Conservation (phyloP, 768 basidiomycete genomes). For the Collybia sordida region DNA sequence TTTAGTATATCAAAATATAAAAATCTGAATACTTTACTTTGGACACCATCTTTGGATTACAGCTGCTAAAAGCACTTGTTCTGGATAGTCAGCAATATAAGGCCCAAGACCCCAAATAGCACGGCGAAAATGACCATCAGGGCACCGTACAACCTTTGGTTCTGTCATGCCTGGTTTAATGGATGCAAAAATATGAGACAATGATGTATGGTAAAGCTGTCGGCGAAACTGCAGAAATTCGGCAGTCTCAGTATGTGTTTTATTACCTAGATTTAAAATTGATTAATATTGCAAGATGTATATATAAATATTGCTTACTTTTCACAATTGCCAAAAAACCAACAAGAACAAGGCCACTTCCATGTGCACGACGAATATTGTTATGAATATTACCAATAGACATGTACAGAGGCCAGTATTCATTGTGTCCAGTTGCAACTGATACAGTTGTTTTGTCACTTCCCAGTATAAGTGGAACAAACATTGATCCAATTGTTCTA, state of each 20-base stretch:
- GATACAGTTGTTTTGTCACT: conserved; percentile 30
- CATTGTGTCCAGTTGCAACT: conserved; percentile 17
- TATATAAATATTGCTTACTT: conserved; percentile 10
- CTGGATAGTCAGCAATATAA: conserved; percentile 26
- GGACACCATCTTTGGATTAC: conserved; percentile 26
- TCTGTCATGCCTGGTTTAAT: conserved; percentile 20
- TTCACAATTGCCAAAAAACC: conserved; percentile 23
- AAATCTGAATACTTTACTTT: conserved; percentile 15
- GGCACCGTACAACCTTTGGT: conserved; percentile 20
- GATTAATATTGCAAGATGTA: not conserved
- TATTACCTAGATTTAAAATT: conserved; percentile 2
- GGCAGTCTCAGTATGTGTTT: not conserved
- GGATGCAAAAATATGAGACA: conserved; percentile 13
- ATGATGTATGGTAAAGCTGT: conserved; percentile 19
- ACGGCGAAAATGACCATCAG: conserved; percentile 21
- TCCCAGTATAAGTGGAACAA: conserved; percentile 20
- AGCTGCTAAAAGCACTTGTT: conserved; percentile 20
- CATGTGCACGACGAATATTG: conserved; percentile 11
- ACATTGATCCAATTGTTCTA: conserved; percentile 10
- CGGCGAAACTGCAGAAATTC: conserved; percentile 16
- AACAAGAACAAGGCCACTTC: conserved; percentile 12
- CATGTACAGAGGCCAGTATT: conserved; percentile 11
- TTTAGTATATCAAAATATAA: not conserved
- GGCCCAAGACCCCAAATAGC: conserved; percentile 25
- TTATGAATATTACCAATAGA: conserved; percentile 10